Base-by-base conservation (phyloP, 1,139 yeast species). In the Scheffersomyces cryptocercus region DNA sequence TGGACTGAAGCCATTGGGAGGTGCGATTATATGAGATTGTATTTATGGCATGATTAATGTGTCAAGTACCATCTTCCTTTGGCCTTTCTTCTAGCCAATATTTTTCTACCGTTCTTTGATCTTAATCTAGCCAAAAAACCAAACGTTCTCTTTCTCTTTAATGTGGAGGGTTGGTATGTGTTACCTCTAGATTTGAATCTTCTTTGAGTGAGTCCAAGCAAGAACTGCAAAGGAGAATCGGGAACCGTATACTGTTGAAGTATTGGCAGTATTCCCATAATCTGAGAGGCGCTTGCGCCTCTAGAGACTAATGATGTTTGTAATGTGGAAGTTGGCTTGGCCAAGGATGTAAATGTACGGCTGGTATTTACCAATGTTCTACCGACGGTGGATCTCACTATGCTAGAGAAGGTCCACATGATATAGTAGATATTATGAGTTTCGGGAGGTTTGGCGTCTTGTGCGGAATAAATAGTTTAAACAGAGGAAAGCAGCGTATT, bases 31-130 rank as follows among this genome's bases (percentile, higher is more conserved):
- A 20, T 20, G 26, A 20, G 7, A 20, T 20, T 8, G 8, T 20
- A 6, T 20, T 20, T 20, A 20, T 20, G 26, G 26, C 26, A 20
- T 7, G 16, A 26, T 64, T 69, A 91, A 61, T 93, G 95, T 38
- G 95, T 76, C 58, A 93, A 71, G 61, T 82, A 90, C 98, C 98
- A 91, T 68, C 99, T 82, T 8, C 97, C 97, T 70, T 93, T 93
- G 36, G 82, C 85, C 59, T 73, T 84, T 67, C 99, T 81, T 63
- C 95, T 79, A 44, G 80, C 80, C 47, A 93, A 70, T 38, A 93
- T 79, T 62, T 85, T 88, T 55, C 91, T 80, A 9, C 98, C 98
- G 34, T 82, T 79, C 54, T 78, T 81, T n/a, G 85, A 70, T 61
- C 84, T 81, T 66, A 87, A 79, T 61, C 97, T 82, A n/a, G 96